Evolutionary conservation across 2,329 filamentous ascomycete genomes (phyloP).

Genomic region (Trichophyton simii): DNA sequence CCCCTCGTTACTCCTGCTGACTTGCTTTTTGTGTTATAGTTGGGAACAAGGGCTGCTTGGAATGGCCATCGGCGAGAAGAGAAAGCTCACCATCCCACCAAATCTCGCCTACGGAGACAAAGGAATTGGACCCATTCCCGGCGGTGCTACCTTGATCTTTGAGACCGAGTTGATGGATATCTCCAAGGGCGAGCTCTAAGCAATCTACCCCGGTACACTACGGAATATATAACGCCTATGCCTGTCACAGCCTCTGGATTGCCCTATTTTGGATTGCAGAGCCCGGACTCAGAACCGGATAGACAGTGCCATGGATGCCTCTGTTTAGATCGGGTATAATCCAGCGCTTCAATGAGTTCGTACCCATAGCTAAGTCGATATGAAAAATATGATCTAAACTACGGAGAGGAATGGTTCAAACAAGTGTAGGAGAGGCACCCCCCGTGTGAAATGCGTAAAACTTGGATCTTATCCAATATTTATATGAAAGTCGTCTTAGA

Average conservation of each 20-base stretch:
- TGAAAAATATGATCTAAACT: not conserved
- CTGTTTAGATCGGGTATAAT: not conserved
- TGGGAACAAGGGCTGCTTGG: slow-evolving; percentile 84
- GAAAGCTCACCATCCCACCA: slow-evolving; percentile 80
- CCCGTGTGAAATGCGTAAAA: too few species aligned
- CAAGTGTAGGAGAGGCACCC: not conserved
- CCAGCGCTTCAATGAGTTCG: not conserved
- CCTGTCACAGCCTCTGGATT: not conserved
- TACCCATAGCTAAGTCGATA: not conserved
- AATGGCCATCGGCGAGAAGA: slow-evolving; percentile 94
- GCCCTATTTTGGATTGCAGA: not conserved
- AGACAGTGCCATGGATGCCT: not conserved
- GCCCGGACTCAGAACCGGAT: not conserved
- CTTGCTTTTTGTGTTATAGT: slow-evolving; percentile 28
- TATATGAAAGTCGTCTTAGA: too few species aligned
- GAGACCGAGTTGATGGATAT: slow-evolving; percentile 85
- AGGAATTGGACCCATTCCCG: slow-evolving; percentile 69
- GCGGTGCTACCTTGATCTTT: slow-evolving; percentile 71
- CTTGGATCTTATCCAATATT: too few species aligned
- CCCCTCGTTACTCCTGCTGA: not conserved
- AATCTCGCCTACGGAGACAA: slow-evolving; percentile 69
- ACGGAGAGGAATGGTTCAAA: not conserved
- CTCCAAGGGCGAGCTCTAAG: slow-evolving; percentile 34
- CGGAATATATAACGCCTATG: not conserved
- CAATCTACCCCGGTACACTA: not conserved